Evolutionary conservation across 2,329 filamentous ascomycete genomes (phyloP).

Genomic region (Aschersonia sp.): DNA sequence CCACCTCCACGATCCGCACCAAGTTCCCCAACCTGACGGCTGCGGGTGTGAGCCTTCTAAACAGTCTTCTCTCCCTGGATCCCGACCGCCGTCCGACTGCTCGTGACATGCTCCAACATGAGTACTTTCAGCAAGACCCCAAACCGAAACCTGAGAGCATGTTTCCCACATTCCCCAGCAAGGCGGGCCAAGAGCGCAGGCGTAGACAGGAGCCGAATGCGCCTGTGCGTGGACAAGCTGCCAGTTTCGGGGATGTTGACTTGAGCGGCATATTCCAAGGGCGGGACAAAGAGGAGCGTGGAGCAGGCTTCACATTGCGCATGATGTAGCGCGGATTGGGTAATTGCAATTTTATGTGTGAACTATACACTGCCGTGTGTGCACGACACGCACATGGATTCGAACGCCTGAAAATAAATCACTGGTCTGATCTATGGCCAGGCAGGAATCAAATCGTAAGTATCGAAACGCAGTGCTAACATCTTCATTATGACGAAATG

Average conservation of each 20-base stretch:
- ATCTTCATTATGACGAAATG: too few relatives aligned
- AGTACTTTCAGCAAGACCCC: conserved; percentile 81
- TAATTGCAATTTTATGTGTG: too few relatives aligned
- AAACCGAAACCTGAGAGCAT: conserved; percentile 79
- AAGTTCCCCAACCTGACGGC: conserved; percentile 71
- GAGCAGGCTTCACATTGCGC: conserved; percentile 51
- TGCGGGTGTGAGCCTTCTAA: conserved; percentile 57
- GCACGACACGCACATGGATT: too few relatives aligned
- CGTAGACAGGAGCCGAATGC: conserved; percentile 63
- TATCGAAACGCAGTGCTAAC: too few relatives aligned
- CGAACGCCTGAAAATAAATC: too few relatives aligned
- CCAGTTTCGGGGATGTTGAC: conserved; percentile 41
- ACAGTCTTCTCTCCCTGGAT: conserved; percentile 57
- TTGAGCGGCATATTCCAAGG: conserved; percentile 59
- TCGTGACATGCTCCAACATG: conserved; percentile 57
- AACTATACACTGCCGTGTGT: too few relatives aligned
- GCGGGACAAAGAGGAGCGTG: conserved; percentile 47
- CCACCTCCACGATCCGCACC: conserved; percentile 48
- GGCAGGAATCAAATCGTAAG: too few relatives aligned
- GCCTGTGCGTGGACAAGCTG: conserved; percentile 58
- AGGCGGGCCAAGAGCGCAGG: conserved; percentile 79
- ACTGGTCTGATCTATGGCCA: too few relatives aligned
- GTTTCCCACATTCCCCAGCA: conserved; percentile 95
- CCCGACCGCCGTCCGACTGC: conserved; percentile 59
- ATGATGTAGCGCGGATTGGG: conserved; percentile 26